A percentile compares a stretch with the other conserved stretches of the same genome.
These are phyloP conservation scores for Flueggea neowawraea DNA, from an alignment of 441 rosid species.

Conservation along the genomic window DNA sequence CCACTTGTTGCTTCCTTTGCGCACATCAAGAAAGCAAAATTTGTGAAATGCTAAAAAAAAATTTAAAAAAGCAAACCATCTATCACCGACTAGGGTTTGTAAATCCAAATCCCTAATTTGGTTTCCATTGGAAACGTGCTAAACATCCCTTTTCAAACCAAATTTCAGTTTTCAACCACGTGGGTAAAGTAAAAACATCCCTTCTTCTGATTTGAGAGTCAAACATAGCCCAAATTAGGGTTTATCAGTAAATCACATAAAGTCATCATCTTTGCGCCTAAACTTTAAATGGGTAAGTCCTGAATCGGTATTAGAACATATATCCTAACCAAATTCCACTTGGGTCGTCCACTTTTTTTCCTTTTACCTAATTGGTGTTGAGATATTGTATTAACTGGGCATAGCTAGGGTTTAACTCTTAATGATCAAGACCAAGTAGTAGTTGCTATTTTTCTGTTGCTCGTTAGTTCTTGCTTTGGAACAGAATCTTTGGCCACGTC, in stretches of 20 bases:
- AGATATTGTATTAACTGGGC: too few species aligned
- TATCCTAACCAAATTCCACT: conserved; percentile 8
- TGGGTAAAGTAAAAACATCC: conserved; percentile 19
- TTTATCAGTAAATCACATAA: conserved; percentile 20
- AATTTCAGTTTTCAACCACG: conserved; percentile 24
- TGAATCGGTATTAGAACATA: conserved; percentile 17
- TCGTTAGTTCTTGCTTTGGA: conserved; percentile 30
- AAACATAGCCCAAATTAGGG: conserved; percentile 36
- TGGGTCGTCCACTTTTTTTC: not conserved
- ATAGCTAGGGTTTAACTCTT: conserved; percentile 26
- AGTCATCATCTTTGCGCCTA: conserved; percentile 18
- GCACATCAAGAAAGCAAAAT: conserved; percentile 26
- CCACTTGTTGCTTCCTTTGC: conserved; percentile 30
- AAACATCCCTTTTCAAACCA: conserved; percentile 28
- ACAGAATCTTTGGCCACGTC: conserved; percentile 80
- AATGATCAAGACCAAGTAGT: conserved; percentile 28
- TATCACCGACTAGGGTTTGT: conserved; percentile 25
- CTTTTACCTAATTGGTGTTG: conserved; percentile 7
- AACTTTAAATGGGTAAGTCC: conserved; percentile 19
- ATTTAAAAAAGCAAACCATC: conserved; percentile 6
- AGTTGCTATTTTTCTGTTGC: conserved; percentile 17
- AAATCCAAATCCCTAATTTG: conserved; percentile 13
- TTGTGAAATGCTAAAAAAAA: conserved; percentile 10
- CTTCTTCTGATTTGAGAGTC: conserved; percentile 14
- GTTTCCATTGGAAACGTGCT: conserved; percentile 18